Conservation (phyloP, 73 alveolate genomes). For the Paraurostyla sp. region DNA sequence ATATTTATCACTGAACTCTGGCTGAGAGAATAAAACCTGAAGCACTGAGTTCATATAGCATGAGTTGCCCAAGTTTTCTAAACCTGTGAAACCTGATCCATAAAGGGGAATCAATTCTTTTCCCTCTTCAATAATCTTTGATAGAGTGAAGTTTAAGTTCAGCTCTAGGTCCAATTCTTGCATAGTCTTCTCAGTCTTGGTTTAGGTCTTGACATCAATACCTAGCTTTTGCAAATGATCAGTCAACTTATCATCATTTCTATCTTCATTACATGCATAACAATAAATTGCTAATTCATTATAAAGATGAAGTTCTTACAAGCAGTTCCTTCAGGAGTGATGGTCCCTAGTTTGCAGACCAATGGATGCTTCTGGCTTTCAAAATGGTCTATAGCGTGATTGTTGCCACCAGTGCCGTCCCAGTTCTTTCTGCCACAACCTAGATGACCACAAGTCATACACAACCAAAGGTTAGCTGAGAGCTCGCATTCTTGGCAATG, state of each 20-base stretch:
- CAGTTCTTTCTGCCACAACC: slow-evolving; percentile 98
- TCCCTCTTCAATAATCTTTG: slow-evolving; percentile 98
- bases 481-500: slow-evolving; percentile 96
- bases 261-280: slow-evolving; percentile 98
- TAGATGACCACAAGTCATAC: slow-evolving; percentile 98
- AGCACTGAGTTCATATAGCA: slow-evolving; percentile 99
- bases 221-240: slow-evolving; percentile 93
- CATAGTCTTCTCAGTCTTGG: slow-evolving; percentile 99
- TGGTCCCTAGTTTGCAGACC: slow-evolving; percentile 99
- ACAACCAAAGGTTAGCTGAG: slow-evolving; percentile 97
- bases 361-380: slow-evolving; percentile 90
- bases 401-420: slow-evolving; percentile 98
- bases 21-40: slow-evolving; percentile 94
- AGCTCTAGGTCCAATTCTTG: slow-evolving; percentile 97
- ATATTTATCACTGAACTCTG: slow-evolving; percentile 90
- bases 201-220: slow-evolving; percentile 90
- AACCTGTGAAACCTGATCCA: slow-evolving; percentile 99
- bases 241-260: slow-evolving; percentile 87
- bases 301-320: slow-evolving; percentile 41
- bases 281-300: slow-evolving; percentile 81
- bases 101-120: slow-evolving; percentile 93
- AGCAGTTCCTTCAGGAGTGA: slow-evolving; percentile 99
- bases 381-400: slow-evolving; percentile 96
- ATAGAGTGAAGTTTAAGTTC: slow-evolving; percentile 90
- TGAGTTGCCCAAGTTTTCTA: slow-evolving; percentile 98